A percentile compares a stretch with the other conserved stretches of the same genome.
phyloP scores from a whole-genome alignment of 202 grass and related monocot species.

The Setaria viridis region DNA sequence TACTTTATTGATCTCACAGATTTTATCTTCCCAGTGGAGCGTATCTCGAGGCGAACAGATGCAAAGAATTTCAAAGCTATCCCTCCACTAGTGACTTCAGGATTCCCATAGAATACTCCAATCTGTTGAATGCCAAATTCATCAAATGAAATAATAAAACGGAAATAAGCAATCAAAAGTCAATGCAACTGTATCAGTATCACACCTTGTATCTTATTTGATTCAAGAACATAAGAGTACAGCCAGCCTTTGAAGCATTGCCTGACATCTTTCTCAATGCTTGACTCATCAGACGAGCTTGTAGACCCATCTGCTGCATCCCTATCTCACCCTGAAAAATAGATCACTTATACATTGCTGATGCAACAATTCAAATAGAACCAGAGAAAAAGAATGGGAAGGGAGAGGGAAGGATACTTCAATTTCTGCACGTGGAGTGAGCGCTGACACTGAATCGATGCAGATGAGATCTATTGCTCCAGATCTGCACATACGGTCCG shows the following conservation, averaged over 20 bases:
- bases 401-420: slow-evolving; percentile 57
- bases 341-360: slow-evolving; percentile 15
- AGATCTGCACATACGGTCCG: slow-evolving; percentile 98
- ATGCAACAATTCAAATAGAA: slow-evolving; percentile 32
- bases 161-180: slow-evolving; percentile 32
- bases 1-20: slow-evolving; percentile 69
- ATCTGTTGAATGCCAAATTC: slow-evolving; percentile 64
- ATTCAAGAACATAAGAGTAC: slow-evolving; percentile 99
- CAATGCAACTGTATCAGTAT: slow-evolving; percentile 32
- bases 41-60: slow-evolving; percentile 98
- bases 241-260: slow-evolving; percentile 98
- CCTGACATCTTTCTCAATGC: slow-evolving; percentile 99
- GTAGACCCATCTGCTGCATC: slow-evolving; percentile 98
- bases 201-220: slow-evolving; percentile 99
- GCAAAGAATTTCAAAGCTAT: slow-evolving; percentile 99
- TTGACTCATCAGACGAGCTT: slow-evolving; percentile 99
- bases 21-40: slow-evolving; percentile 94
- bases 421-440: slow-evolving; percentile 96
- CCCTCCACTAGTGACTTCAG: slow-evolving; percentile 99
- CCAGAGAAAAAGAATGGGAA: background rate
- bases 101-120: slow-evolving; percentile 98
- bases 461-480: slow-evolving; percentile 97
- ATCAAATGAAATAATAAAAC: slow-evolving; percentile 32
- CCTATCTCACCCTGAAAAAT: slow-evolving; percentile 93
- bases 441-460: slow-evolving; percentile 98